phyloP scores from a whole-genome alignment of 345 rosid species.

The Citrus cavaleriei region DNA sequence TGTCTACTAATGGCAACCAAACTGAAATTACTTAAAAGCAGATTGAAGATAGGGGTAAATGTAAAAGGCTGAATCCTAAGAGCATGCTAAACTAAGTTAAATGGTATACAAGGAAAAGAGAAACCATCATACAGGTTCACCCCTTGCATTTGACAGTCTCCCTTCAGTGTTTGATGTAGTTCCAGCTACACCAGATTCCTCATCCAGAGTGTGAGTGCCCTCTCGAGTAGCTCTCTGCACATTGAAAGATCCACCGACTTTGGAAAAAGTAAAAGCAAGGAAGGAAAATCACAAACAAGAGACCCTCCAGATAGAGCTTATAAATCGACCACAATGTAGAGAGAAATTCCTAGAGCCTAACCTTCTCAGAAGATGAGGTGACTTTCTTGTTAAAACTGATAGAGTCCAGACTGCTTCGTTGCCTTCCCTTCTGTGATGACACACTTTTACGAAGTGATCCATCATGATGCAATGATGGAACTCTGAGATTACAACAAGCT shows the following conservation, averaged over 20 bases:
- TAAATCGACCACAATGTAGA: background rate
- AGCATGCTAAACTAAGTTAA: background rate
- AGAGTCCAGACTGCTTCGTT: constrained; percentile 16
- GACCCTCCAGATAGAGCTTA: background rate
- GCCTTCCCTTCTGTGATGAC: constrained; percentile 33
- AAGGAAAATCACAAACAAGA: background rate
- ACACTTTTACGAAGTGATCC: constrained; percentile 31
- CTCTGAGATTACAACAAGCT: constrained; percentile 30
- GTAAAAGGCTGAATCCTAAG: background rate
- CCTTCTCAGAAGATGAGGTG: constrained; percentile 52
- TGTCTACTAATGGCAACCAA: background rate
- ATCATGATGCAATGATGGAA: constrained; percentile 32
- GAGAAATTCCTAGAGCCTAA: constrained; percentile 16
- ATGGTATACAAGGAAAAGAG: background rate
- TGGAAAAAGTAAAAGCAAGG: background rate
- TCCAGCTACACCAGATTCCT: constrained; percentile 28
- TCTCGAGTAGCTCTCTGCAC: constrained; percentile 37
- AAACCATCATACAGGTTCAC: constrained; percentile 22
- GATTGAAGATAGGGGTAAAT: background rate
- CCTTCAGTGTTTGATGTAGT: constrained; percentile 26
- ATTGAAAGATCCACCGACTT: background rate
- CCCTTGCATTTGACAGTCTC: constrained; percentile 21
- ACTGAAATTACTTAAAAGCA: background rate
- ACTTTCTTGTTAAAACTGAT: constrained; percentile 36
- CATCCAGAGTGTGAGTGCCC: constrained; percentile 22